Conservation (phyloP, 345 rosid genomes). For the Salix caprea region DNA sequence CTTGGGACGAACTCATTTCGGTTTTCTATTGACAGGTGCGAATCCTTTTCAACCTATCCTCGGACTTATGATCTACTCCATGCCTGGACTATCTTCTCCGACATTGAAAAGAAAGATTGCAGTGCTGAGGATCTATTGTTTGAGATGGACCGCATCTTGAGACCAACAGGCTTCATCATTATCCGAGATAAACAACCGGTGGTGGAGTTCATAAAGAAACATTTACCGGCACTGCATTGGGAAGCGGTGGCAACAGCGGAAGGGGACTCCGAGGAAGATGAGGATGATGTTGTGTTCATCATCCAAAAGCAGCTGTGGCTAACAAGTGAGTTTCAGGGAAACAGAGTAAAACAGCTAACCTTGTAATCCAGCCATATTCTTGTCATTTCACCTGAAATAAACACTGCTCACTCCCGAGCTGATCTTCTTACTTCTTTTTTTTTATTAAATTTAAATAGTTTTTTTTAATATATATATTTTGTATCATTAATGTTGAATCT, state of each 20-base stretch:
- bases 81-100: constrained; percentile 19
- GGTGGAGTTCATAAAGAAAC: constrained; percentile 62
- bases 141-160: constrained; percentile 91
- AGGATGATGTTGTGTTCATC: constrained; percentile 48
- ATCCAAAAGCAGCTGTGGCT: constrained; percentile 83
- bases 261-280: constrained; percentile 52
- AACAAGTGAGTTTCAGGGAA: constrained; percentile 70
- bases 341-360: constrained; percentile 38
- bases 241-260: constrained; percentile 53
- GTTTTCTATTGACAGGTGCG: constrained; percentile 56
- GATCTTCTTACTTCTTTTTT: constrained; percentile 10
- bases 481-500: no score
- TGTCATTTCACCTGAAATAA: constrained; percentile 2
- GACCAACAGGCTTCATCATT: constrained; percentile 78
- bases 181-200: constrained; percentile 62
- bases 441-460: no score
- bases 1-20: not conserved
- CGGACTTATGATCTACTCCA: constrained; percentile 65
- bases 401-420: constrained; percentile 15
- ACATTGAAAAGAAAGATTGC: constrained; percentile 59
- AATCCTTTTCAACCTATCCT: constrained; percentile 85
- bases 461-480: no score
- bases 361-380: not conserved
- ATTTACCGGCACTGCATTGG: constrained; percentile 74
- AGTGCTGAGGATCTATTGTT: constrained; percentile 71